Evolutionary conservation across 257 asterid species (phyloP), one percentile per base, ranked within the genome.

Genomic region (Solanum pennellii): DNA sequence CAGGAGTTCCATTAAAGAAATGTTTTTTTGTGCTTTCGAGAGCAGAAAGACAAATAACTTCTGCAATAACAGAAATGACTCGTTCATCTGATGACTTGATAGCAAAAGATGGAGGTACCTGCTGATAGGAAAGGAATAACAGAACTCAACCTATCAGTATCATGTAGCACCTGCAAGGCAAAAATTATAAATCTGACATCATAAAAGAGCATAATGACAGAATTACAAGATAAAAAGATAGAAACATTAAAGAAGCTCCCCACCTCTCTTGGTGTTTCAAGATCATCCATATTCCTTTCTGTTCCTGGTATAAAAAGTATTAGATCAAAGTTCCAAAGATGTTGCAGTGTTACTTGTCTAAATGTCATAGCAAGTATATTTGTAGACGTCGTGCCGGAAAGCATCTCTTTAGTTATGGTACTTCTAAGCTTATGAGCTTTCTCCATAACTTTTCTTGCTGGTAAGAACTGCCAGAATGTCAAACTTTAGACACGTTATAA

Each of bases 361-460:
- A 96, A 96, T 72, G 99, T 96, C 97, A 94, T 92, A 25, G 98
- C 94, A 82, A 96, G 98, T 87, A 96, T 94, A 88, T 93, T 94
- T 88, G 92, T 90, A 4, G 95, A 90, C 2, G 92, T 66, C 72
- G 94, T 89, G 31, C 93, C 90, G 37, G 91, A 84, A 25, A 92
- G 87, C 65, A 96, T 85, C 62, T 94, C 97, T 89, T 91, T 90
- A 9, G 88, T 89, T 77, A 94, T 80, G 82, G 94, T 86, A 74
- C 87, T 93, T 92, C 89, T 95, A 75, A 96, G 91, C 90, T 89
- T 90, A 83, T 87, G 86, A 45, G 98, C 97, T 90, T 90, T 93
- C 91, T 94, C 98, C 91, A 94, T 93, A 35, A 96, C 99, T 93
- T 94, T 94, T 86, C 90, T 80, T 15, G 98, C 92, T 14, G 99